Evolutionary conservation across 2,329 filamentous ascomycete genomes (phyloP), one percentile per base, ranked within the genome.

Genomic region (Phialocephala sp.): DNA sequence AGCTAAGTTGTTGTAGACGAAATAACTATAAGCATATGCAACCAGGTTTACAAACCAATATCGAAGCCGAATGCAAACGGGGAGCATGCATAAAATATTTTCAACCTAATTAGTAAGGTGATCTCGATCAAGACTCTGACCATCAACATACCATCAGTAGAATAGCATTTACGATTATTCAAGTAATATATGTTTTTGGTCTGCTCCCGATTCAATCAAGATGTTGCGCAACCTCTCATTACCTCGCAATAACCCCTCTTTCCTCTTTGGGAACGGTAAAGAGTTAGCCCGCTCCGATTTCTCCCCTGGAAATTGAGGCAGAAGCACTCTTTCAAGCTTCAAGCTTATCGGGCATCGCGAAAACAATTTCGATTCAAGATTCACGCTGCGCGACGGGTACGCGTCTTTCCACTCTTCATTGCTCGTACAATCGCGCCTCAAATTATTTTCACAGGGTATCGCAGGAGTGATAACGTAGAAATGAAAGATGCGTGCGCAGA

Each of bases 281-380:
- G n/a, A 3, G 20, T 24, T 24, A 3, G n/a, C n/a, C 15, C 6
- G n/a, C 45, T 11, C 15, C 15, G 41, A n/a, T 14, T 18, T 43
- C 8, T 5, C 2, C 3, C 45, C 45, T 50, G 6, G 22, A 24
- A 50, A 22, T 6, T n/a, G 11, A 27, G 45, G 45, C 45, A 24
- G 27, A 32, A 32, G 6, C 27, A 32, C 6, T 32, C 27, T 32
- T 32, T 32, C 3, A 6, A 32, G 27, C 27, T 32, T 32, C 3
- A 32, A 32, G 27, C 27, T 32, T 32, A 32, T 32, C 27, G 27
- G 27, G 27, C 27, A 32, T 32, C 27, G 6, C 27, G n/a, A 22
- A 47, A 47, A 41, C 37, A 41, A 50, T 50, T 50, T 50, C 45
- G 45, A 50, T 50, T 50, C 45, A 8, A 50, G 27, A 54, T 54